Evolutionary conservation across 2,329 filamentous ascomycete genomes (phyloP).

Genomic region (Colletotrichum sp.): DNA sequence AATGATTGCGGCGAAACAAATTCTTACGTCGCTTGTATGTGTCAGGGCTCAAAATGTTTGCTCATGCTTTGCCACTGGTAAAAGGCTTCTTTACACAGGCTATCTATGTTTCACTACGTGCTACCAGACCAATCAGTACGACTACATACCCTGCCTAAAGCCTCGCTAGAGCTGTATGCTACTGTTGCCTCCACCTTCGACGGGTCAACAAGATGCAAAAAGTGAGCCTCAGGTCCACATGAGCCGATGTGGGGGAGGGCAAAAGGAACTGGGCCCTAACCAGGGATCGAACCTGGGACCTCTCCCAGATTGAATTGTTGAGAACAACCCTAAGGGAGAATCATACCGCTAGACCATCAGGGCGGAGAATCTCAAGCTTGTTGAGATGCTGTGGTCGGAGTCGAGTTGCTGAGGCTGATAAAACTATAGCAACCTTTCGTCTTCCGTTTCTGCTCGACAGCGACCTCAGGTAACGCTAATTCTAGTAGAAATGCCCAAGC

Average conservation of each 20-base stretch:
- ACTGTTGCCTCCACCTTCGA: neutral
- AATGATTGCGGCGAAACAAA: neutral
- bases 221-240: neutral
- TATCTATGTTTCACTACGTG: neutral
- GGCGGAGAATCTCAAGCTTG: neutral
- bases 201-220: neutral
- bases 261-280: neutral
- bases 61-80: neutral
- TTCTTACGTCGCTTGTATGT: neutral
- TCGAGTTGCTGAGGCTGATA: accelerated
- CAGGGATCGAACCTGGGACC: slow-evolving; percentile 7
- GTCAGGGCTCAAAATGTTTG: neutral
- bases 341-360: slow-evolving; percentile 12
- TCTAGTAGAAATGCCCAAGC: neutral
- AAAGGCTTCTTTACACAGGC: neutral
- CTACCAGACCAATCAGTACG: neutral
- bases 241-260: neutral
- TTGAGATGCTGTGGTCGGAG: neutral
- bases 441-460: neutral
- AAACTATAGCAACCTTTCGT: accelerated
- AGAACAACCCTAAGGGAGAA: slow-evolving; percentile 1
- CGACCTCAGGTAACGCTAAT: neutral
- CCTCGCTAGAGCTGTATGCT: neutral
- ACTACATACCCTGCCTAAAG: neutral
- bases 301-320: neutral